Evolutionary conservation across 2,329 filamentous ascomycete species (phyloP).

Genomic region (Xylaria multiplex): DNA sequence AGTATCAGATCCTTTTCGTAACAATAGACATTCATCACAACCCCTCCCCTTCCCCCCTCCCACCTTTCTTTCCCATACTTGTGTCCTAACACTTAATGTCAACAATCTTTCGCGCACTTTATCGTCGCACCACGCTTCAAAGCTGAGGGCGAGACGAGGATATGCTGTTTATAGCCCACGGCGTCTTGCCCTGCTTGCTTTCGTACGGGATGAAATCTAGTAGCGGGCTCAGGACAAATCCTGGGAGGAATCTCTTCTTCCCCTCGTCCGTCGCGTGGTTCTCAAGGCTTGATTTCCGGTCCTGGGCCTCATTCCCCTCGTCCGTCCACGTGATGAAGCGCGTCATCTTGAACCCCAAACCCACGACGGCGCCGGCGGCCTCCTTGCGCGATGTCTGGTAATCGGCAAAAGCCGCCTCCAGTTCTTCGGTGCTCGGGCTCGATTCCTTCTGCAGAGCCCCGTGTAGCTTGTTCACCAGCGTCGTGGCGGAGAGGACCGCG

Average conservation of each 20-base stretch:
- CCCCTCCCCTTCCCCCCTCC: too few species aligned
- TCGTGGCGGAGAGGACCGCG: conserved; percentile 31
- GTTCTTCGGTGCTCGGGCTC: conserved; percentile 17
- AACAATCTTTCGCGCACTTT: too few species aligned
- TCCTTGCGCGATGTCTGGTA: conserved; percentile 33
- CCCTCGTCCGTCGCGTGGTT: background rate
- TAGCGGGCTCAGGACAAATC: conserved; percentile 26
- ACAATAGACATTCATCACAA: too few species aligned
- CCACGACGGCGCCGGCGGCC: conserved; percentile 1
- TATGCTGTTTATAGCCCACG: conserved; percentile 29
- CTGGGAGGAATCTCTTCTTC: conserved; percentile 1
- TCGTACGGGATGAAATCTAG: conserved; percentile 41
- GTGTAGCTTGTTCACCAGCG: conserved; percentile 37
- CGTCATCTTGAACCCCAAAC: background rate
- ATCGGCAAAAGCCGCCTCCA: conserved; percentile 34
- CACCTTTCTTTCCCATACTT: too few species aligned
- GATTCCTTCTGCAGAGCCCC: conserved; percentile 21
- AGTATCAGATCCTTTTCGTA: too few species aligned
- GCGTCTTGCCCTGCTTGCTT: conserved; percentile 27
- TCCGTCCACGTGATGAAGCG: conserved; percentile 26
- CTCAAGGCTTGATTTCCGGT: conserved; percentile 3
- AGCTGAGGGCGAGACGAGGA: conserved; percentile 7
- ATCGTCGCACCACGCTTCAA: background rate
- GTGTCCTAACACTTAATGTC: too few species aligned
- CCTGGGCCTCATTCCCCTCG: conserved; percentile 9